Evolutionary conservation across 2,329 filamentous ascomycete species (phyloP).

Genomic region (Sordariomycetes sp.): DNA sequence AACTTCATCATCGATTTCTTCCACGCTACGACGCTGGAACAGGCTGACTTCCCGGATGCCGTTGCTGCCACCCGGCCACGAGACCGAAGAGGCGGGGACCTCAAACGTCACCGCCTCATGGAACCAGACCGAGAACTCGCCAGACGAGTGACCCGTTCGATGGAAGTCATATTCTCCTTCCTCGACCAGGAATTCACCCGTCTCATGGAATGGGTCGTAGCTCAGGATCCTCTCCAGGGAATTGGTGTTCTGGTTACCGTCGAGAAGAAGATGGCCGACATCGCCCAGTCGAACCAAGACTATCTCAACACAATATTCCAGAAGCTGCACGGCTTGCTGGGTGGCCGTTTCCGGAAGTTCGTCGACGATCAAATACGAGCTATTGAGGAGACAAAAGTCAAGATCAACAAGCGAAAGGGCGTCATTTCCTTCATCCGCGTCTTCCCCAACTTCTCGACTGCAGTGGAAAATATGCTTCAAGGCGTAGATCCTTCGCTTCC

Average conservation of each 20-base stretch:
- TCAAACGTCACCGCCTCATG: slow-evolving; percentile 67
- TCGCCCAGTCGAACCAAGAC: slow-evolving; percentile 88
- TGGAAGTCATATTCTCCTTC: slow-evolving; percentile 83
- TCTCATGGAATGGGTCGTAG: slow-evolving; percentile 76
- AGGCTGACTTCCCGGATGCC: slow-evolving; percentile 73
- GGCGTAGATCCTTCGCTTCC: slow-evolving; percentile 46
- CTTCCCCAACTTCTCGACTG: slow-evolving; percentile 77
- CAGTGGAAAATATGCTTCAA: slow-evolving; percentile 75
- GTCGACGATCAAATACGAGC: slow-evolving; percentile 91
- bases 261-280: slow-evolving; percentile 67
- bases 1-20: slow-evolving; percentile 98
- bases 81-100: slow-evolving; percentile 60
- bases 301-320: slow-evolving; percentile 74
- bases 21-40: slow-evolving; percentile 79
- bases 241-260: slow-evolving; percentile 77
- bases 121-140: slow-evolving; percentile 84
- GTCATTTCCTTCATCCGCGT: slow-evolving; percentile 92
- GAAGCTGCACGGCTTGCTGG: slow-evolving; percentile 66
- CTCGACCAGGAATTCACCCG: slow-evolving; percentile 69
- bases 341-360: slow-evolving; percentile 74
- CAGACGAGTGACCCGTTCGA: slow-evolving; percentile 73
- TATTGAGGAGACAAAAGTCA: slow-evolving; percentile 97
- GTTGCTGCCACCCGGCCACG: slow-evolving; percentile 58
- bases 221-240: slow-evolving; percentile 80
- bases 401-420: slow-evolving; percentile 96